These are phyloP conservation scores for Cupressus sempervirens DNA, from an alignment of 75 land plant genomes.

Conservation along the genomic window DNA sequence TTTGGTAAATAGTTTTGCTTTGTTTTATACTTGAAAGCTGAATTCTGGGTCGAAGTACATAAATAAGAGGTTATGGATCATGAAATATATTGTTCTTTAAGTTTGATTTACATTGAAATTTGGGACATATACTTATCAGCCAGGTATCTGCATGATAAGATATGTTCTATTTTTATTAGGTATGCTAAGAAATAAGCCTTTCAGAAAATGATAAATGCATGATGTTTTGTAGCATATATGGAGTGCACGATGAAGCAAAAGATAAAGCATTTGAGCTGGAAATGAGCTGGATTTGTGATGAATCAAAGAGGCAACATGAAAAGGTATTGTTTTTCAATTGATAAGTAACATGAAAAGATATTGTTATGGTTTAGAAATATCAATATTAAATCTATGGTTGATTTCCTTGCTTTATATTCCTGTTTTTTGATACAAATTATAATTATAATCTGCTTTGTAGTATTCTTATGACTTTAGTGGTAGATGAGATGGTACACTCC, in stretches of 20 bases:
- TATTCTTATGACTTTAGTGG: not conserved
- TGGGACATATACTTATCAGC: not conserved
- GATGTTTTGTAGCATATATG: slow-evolving; percentile 56
- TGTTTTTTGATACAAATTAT: not conserved
- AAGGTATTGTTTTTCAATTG: too few relatives aligned
- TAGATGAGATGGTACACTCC: not conserved
- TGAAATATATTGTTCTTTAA: not conserved
- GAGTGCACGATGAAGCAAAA: slow-evolving; percentile 91
- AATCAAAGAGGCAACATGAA: slow-evolving; percentile 81
- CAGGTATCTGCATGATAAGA: not conserved
- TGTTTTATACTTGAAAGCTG: not conserved
- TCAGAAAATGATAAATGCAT: not conserved
- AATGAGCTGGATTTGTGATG: slow-evolving; percentile 96
- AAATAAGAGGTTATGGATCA: not conserved
- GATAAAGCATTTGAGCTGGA: slow-evolving; percentile 96
- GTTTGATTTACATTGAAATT: not conserved
- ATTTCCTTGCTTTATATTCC: not conserved
- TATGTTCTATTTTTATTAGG: not conserved
- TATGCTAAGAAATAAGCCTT: not conserved
- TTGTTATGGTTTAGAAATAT: slow-evolving; percentile 2
- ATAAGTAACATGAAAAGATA: slow-evolving; percentile 86
- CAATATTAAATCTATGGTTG: not conserved
- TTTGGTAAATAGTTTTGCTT: not conserved
- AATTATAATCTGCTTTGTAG: not conserved
- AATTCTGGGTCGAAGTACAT: not conserved